These are phyloP conservation scores for Suillus bovinus DNA, from an alignment of 768 basidiomycete genomes.

Conservation along the genomic window DNA sequence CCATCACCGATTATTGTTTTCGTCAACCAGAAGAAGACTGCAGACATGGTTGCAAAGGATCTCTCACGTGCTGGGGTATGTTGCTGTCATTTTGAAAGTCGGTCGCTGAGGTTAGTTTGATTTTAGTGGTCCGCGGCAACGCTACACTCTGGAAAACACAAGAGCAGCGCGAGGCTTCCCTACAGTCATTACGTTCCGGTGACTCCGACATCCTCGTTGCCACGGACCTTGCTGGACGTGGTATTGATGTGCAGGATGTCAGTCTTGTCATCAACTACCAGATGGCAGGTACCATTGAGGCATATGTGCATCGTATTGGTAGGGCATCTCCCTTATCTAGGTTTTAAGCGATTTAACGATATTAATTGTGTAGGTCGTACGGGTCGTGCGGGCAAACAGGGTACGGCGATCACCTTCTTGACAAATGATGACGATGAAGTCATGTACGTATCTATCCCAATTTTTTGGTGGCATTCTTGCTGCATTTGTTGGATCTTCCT, in stretches of 20 bases:
- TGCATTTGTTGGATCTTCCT: constrained; percentile 9
- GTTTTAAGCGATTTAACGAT: constrained; percentile 9
- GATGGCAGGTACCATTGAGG: constrained; percentile 96
- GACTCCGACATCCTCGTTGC: constrained; percentile 90
- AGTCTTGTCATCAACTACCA: constrained; percentile 96
- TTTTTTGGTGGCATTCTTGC: not conserved
- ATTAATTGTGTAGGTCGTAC: constrained; percentile 75
- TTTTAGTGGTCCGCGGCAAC: constrained; percentile 88
- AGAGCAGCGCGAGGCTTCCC: constrained; percentile 91
- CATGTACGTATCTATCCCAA: constrained; percentile 62
- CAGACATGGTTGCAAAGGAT: constrained; percentile 97
- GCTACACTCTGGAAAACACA: constrained; percentile 97
- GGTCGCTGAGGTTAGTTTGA: constrained; percentile 10
- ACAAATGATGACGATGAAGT: constrained; percentile 96
- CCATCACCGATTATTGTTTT: constrained; percentile 95
- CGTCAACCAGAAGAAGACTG: constrained; percentile 99
- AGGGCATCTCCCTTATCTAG: constrained; percentile 27
- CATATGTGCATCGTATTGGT: constrained; percentile 98
- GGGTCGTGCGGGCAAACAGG: constrained; percentile 95
- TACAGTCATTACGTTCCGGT: constrained; percentile 84
- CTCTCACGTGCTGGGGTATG: constrained; percentile 84
- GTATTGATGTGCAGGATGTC: constrained; percentile 98
- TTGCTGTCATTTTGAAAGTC: constrained; percentile 17
- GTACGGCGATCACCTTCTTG: constrained; percentile 92
- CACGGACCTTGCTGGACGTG: constrained; percentile 96